Evolutionary conservation across 139 green algal species (phyloP).

Genomic region (Chlorella ohadii): DNA sequence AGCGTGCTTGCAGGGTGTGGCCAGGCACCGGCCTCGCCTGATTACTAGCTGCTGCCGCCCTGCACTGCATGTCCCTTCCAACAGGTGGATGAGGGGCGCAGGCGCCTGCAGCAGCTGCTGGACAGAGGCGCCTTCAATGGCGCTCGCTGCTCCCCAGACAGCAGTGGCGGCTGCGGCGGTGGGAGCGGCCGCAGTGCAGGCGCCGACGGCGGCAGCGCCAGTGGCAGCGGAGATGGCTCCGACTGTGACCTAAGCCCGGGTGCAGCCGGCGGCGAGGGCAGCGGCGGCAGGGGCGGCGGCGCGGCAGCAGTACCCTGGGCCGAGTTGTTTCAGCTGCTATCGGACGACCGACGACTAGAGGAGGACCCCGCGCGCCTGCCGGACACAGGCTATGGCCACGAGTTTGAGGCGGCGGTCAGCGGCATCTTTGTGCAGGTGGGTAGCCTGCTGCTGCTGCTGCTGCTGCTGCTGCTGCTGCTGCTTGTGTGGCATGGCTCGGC

Average conservation of each 20-base stretch:
- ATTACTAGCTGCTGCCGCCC: no score
- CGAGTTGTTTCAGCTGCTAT: constrained; percentile 32
- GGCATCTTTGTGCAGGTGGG: constrained; percentile 20
- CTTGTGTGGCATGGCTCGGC: no score
- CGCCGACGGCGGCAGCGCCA: neutral
- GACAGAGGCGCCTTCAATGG: constrained; percentile 10
- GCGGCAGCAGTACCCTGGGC: constrained; percentile 20
- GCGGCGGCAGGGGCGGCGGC: neutral
- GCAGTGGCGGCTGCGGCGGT: neutral
- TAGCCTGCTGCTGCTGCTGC: no score
- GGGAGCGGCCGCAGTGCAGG: neutral
- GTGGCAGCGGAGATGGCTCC: neutral
- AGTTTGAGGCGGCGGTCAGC: constrained; percentile 23
- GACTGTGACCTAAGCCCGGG: no score
- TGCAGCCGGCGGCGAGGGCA: neutral
- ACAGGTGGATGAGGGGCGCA: constrained; percentile 19
- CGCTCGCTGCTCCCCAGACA: neutral
- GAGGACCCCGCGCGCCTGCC: neutral
- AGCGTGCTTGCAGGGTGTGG: no score
- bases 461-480: neutral
- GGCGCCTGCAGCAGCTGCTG: constrained; percentile 4
- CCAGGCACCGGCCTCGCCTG: no score
- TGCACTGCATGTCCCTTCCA: no score
- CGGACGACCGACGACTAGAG: constrained; percentile 20
- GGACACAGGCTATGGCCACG: constrained; percentile 3